Percentiles rank a stretch among this genome's conserved stretches.
These are phyloP conservation scores for Amaranthus palmeri DNA, from an alignment of 148 eudicot species.

Conservation along the genomic window DNA sequence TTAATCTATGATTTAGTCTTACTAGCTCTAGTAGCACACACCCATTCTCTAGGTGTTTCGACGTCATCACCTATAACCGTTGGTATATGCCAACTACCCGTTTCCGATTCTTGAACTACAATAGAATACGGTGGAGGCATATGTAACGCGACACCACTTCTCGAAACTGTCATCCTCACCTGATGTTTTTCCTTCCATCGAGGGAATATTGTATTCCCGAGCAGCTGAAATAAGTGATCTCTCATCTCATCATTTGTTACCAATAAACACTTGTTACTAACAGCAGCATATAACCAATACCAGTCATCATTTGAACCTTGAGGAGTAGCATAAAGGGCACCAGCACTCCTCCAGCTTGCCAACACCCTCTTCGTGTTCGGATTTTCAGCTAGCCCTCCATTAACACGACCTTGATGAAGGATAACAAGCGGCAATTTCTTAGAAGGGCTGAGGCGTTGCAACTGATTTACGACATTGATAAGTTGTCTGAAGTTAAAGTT, in stretches of 20 bases:
- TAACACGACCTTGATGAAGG: slow-evolving; percentile 62
- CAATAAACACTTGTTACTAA: slow-evolving; percentile 58
- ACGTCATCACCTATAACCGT: slow-evolving; percentile 71
- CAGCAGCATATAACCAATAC: slow-evolving; percentile 80
- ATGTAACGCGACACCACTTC: slow-evolving; percentile 41
- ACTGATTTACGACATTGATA: slow-evolving; percentile 46
- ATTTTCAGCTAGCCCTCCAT: slow-evolving; percentile 53
- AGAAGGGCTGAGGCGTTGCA: slow-evolving; percentile 52
- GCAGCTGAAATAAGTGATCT: slow-evolving; percentile 71
- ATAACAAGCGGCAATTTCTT: slow-evolving; percentile 75
- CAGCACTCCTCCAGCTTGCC: slow-evolving; percentile 58
- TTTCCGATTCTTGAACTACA: slow-evolving; percentile 81
- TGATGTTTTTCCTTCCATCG: slow-evolving; percentile 85
- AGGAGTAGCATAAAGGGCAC: slow-evolving; percentile 77
- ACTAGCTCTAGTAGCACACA: slow-evolving; percentile 56
- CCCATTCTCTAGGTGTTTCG: slow-evolving; percentile 72
- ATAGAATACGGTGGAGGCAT: slow-evolving; percentile 91
- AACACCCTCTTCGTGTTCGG: slow-evolving; percentile 54
- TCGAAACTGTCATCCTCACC: slow-evolving; percentile 54
- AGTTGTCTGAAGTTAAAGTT: slow-evolving; percentile 61
- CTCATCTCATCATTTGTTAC: slow-evolving; percentile 82
- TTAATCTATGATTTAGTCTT: slow-evolving; percentile 3
- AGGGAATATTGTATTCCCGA: slow-evolving; percentile 70
- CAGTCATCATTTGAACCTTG: slow-evolving; percentile 92
- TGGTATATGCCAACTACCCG: slow-evolving; percentile 86